These are phyloP conservation scores for Didymella glomerata DNA, from an alignment of 2,329 filamentous ascomycete species.

Conservation along the genomic window DNA sequence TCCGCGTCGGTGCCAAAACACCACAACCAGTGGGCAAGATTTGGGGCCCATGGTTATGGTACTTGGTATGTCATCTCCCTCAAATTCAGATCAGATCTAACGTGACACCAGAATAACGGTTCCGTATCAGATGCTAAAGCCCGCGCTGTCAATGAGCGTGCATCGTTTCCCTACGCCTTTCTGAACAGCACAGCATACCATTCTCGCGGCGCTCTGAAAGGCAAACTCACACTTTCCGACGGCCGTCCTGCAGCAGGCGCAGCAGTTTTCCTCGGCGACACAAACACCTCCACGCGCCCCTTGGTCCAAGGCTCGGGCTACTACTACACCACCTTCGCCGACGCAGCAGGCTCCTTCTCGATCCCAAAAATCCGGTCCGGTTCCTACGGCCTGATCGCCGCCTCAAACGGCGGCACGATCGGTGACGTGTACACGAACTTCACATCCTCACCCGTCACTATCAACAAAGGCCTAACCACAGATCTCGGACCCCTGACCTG, in stretches of 20 bases:
- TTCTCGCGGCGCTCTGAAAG: conserved; percentile 54
- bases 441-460: conserved; percentile 48
- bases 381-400: conserved; percentile 57
- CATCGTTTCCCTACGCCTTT: conserved; percentile 57
- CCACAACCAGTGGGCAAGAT: conserved; percentile 40
- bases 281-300: conserved; percentile 51
- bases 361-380: conserved; percentile 54
- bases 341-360: conserved; percentile 51
- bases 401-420: conserved; percentile 55
- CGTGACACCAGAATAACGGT: conserved; percentile 52
- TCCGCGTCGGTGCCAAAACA: conserved; percentile 25
- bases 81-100: background rate
- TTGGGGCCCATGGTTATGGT: conserved; percentile 42
- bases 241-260: conserved; percentile 56
- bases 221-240: conserved; percentile 54
- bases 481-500: conserved; percentile 50
- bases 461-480: conserved; percentile 39
- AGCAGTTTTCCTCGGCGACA: conserved; percentile 58
- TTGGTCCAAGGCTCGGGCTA: conserved; percentile 56
- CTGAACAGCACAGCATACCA: conserved; percentile 54
- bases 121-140: conserved; percentile 52
- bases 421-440: conserved; percentile 56
- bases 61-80: conserved; percentile 24
- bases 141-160: conserved; percentile 49
- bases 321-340: conserved; percentile 57